A percentile compares a stretch with the other conserved stretches of the same genome.
These are phyloP conservation scores for Alnus rubra DNA, from an alignment of 306 rosid species.

Conservation along the genomic window DNA sequence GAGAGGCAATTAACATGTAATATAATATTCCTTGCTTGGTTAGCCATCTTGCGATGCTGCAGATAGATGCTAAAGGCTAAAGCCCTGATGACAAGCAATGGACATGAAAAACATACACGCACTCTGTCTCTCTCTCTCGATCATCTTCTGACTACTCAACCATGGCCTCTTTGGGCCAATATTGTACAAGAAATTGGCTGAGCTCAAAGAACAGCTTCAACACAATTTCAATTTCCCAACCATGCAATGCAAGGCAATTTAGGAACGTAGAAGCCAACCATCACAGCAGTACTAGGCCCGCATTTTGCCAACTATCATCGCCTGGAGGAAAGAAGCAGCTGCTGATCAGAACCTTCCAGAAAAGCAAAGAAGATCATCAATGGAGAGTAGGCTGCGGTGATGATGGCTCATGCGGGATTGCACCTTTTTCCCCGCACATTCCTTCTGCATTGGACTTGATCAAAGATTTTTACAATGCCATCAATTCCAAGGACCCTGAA, in stretches of 20 bases:
- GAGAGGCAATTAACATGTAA: not conserved
- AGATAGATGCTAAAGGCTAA: not conserved
- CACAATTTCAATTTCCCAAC: conserved; percentile 23
- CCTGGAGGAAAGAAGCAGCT: not conserved
- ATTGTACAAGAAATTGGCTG: conserved; percentile 3
- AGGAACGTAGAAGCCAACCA: conserved; percentile 1
- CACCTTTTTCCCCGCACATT: conserved; percentile 16
- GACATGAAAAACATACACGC: not conserved
- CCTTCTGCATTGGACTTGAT: conserved; percentile 22
- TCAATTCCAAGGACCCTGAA: conserved; percentile 31
- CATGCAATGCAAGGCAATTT: conserved; percentile 10
- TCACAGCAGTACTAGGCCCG: conserved; percentile 10
- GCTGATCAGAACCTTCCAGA: not conserved
- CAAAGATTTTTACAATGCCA: conserved; percentile 34
- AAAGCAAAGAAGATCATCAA: conserved; percentile 15
- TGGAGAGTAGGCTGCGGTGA: conserved; percentile 40
- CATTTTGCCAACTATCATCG: conserved; percentile 5
- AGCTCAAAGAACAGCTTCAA: conserved; percentile 21
- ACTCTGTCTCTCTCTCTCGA: not conserved
- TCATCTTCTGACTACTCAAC: not conserved
- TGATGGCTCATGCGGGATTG: conserved; percentile 41
- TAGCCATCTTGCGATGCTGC: not conserved
- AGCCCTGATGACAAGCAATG: conserved; percentile 14
- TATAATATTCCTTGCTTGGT: conserved; percentile 16
- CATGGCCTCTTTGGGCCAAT: conserved; percentile 44